Base-by-base conservation (phyloP, 768 basidiomycete genomes). In the Tylopilus intermedius region DNA sequence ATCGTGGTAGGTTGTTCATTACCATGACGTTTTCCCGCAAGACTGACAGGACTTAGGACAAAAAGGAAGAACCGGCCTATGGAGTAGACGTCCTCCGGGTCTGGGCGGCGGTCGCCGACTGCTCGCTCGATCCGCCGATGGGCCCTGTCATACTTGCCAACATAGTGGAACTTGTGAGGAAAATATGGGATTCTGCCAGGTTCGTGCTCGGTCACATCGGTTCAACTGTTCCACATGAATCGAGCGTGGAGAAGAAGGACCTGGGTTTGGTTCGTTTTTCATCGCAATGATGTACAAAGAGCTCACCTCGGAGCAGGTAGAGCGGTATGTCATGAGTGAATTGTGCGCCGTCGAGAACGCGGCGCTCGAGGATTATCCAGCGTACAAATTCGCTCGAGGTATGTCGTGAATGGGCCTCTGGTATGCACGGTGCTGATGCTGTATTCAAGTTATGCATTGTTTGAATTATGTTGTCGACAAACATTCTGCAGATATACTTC, bases 91-190 rank as follows among this genome's bases (percentile, higher is more conserved):
- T 87, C 2, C 77, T 98, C 30, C 80, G 95, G 7, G 73, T 95
- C 8, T 99, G 95, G 95, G 88, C 81, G 8, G 94, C 93, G 3
- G 87, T 89, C 0, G 86, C 90, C 22, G 93, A 96, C 59, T 95
- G 90, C 62, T 84, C 88, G 70, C 79, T 81, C 27, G 18, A 18
- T 18, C 88, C 90, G 72, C 81, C 88, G 5, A 85, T 97, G 47
- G 90, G 95, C 0, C 81, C 84, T 1, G 84, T 78, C 0, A 80
- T 89, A 13, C 76, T 98, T 26, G 72, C 81, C 88, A 18, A 18
- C 18, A 79, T 84, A 1, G 79, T 80, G 0, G 88, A 94, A 61
- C 81, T 81, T 0, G 69, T 92, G 63, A 76, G 91, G 47, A 95
- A 90, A 70, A 81, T 94, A 47, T 80, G 94, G 35, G 95, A 93